phyloP scores from a whole-genome alignment of 2,329 filamentous ascomycete genomes.

The Colletotrichum lini region DNA sequence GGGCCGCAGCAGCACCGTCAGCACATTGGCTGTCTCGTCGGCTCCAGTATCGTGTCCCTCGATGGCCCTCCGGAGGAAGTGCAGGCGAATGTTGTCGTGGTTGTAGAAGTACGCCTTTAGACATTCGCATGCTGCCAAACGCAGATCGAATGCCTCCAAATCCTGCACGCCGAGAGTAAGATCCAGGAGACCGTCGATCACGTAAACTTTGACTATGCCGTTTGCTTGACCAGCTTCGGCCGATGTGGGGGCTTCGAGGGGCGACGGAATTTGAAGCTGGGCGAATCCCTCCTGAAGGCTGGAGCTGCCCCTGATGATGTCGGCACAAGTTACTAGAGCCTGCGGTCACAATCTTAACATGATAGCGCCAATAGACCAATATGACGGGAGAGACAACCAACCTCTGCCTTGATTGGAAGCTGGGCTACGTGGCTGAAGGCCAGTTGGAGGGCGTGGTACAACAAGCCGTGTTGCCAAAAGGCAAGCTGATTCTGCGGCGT shows the following conservation, averaged over 20 bases:
- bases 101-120: conserved; percentile 93
- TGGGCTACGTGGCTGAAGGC: conserved; percentile 83
- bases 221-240: conserved; percentile 61
- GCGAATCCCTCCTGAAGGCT: conserved; percentile 90
- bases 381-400: conserved; percentile 53
- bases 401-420: conserved; percentile 85
- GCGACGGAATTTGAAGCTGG: conserved; percentile 81
- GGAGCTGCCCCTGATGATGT: conserved; percentile 87
- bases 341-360: conserved; percentile 51
- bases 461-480: conserved; percentile 86
- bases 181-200: conserved; percentile 93
- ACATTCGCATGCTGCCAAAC: conserved; percentile 89
- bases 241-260: conserved; percentile 60
- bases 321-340: conserved; percentile 88
- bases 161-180: conserved; percentile 80
- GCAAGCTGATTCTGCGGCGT: conserved; percentile 87
- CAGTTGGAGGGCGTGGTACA: conserved; percentile 84
- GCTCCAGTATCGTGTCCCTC: conserved; percentile 84
- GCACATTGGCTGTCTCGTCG: conserved; percentile 88
- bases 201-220: conserved; percentile 78
- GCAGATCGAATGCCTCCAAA: conserved; percentile 80
- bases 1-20: conserved; percentile 84
- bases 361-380: conserved; percentile 2
- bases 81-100: conserved; percentile 84
- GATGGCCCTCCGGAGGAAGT: conserved; percentile 91